phyloP scores from a whole-genome alignment of 768 basidiomycete species.

The Serendipita sp. region DNA sequence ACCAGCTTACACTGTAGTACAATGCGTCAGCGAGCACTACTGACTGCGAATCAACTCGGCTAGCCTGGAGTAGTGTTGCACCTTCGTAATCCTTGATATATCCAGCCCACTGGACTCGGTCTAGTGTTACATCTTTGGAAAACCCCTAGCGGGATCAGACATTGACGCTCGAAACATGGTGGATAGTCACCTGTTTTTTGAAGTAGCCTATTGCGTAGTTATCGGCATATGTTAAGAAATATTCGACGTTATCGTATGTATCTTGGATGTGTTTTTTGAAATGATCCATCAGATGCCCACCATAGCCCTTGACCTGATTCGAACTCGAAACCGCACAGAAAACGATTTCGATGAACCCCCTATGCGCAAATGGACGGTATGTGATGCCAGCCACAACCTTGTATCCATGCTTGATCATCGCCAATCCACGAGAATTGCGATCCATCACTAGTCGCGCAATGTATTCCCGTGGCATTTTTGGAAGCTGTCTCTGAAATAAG shows the following conservation, averaged over 20 bases:
- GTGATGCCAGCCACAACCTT: slow-evolving; percentile 98
- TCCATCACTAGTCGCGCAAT: slow-evolving; percentile 93
- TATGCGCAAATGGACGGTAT: slow-evolving; percentile 87
- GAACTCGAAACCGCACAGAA: slow-evolving; percentile 96
- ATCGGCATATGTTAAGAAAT: slow-evolving; percentile 96
- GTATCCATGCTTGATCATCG: slow-evolving; percentile 86
- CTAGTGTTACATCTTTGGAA: slow-evolving; percentile 90
- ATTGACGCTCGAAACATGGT: neutral
- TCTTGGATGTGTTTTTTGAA: slow-evolving; percentile 84
- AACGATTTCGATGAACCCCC: slow-evolving; percentile 94
- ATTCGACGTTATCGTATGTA: slow-evolving; percentile 73
- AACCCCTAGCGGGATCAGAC: slow-evolving; percentile 40
- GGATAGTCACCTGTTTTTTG: slow-evolving; percentile 60
- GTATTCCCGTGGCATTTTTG: slow-evolving; percentile 98
- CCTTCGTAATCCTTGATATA: slow-evolving; percentile 99
- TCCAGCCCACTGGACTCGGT: slow-evolving; percentile 85
- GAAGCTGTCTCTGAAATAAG: slow-evolving; percentile 90
- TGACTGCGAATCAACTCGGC: slow-evolving; percentile 4
- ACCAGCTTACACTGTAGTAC: slow-evolving; percentile 62
- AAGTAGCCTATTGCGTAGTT: slow-evolving; percentile 99
- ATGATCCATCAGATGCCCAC: slow-evolving; percentile 96
- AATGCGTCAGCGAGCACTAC: slow-evolving; percentile 1
- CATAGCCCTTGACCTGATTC: slow-evolving; percentile 98
- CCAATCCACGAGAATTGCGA: slow-evolving; percentile 77
- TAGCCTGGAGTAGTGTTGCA: slow-evolving; percentile 86